Conservation (phyloP, 768 basidiomycete species). For the Sporobolomyces phaffii region DNA sequence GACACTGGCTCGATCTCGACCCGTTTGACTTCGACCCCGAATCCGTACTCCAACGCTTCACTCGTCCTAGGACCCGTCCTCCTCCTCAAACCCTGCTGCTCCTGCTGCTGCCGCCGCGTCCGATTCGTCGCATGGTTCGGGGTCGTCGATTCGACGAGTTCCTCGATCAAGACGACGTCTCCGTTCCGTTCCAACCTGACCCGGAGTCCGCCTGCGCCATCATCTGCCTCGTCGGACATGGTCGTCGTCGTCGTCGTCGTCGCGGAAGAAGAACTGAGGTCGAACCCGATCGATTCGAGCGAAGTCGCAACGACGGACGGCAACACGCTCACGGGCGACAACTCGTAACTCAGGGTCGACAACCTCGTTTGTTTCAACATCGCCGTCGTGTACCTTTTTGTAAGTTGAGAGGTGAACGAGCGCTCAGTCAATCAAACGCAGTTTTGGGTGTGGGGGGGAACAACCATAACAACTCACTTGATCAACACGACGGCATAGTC, state of each 20-base stretch:
- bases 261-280: neutral
- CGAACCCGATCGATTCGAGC: conserved; percentile 11
- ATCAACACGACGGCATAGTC: conserved; percentile 32
- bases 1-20: conserved; percentile 6
- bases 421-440: no score
- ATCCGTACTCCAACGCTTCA: conserved; percentile 4
- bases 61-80: neutral
- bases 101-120: no score
- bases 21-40: conserved; percentile 14
- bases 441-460: no score
- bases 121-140: no score
- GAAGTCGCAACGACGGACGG: conserved; percentile 1
- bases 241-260: neutral
- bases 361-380: conserved; percentile 22
- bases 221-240: neutral
- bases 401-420: neutral
- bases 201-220: neutral
- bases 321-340: conserved; percentile 25
- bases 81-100: neutral
- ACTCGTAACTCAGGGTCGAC: conserved; percentile 23
- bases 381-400: conserved; percentile 25
- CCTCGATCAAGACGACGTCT: conserved; percentile 18
- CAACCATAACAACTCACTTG: conserved; percentile 8
- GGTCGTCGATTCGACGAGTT: neutral
- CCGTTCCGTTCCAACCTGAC: conserved; percentile 7